A percentile compares a stretch with the other conserved stretches of the same genome.
phyloP scores from a whole-genome alignment of 2,329 filamentous ascomycete species.

The Septoria petroselini region DNA sequence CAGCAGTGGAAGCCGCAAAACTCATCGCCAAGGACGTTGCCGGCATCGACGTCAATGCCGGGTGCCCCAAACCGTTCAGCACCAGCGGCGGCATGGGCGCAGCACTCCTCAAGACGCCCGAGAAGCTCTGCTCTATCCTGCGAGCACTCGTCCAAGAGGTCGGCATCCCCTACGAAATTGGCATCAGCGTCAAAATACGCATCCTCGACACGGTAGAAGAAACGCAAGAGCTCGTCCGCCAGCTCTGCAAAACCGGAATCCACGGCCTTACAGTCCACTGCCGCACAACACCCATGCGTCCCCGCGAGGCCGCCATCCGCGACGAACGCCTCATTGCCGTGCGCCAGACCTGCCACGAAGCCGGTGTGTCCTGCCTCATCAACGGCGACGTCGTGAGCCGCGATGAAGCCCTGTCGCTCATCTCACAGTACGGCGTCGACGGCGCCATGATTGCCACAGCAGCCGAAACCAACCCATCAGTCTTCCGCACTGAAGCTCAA shows the following conservation, averaged over 20 bases:
- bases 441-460: conserved; percentile 96
- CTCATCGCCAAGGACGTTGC: conserved; percentile 83
- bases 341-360: conserved; percentile 71
- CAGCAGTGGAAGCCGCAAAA: conserved; percentile 78
- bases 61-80: conserved; percentile 97
- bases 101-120: conserved; percentile 79
- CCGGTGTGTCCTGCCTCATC: conserved; percentile 88
- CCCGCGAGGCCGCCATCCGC: conserved; percentile 80
- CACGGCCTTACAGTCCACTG: conserved; percentile 91
- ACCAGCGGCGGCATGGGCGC: conserved; percentile 94
- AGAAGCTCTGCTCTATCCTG: conserved; percentile 78
- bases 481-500: conserved; percentile 67
- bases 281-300: conserved; percentile 92
- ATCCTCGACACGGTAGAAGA: conserved; percentile 72
- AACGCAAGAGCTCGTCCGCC: conserved; percentile 73
- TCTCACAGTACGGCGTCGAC: conserved; percentile 78
- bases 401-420: conserved; percentile 68
- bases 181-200: conserved; percentile 95
- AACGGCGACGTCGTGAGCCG: conserved; percentile 84
- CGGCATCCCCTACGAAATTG: conserved; percentile 73
- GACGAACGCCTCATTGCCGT: conserved; percentile 75
- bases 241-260: conserved; percentile 82
- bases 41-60: conserved; percentile 95
- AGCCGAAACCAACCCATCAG: conserved; percentile 86
- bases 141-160: conserved; percentile 77